Conservation (phyloP, 2,329 filamentous ascomycete genomes). For the Claviceps lovelessii region DNA sequence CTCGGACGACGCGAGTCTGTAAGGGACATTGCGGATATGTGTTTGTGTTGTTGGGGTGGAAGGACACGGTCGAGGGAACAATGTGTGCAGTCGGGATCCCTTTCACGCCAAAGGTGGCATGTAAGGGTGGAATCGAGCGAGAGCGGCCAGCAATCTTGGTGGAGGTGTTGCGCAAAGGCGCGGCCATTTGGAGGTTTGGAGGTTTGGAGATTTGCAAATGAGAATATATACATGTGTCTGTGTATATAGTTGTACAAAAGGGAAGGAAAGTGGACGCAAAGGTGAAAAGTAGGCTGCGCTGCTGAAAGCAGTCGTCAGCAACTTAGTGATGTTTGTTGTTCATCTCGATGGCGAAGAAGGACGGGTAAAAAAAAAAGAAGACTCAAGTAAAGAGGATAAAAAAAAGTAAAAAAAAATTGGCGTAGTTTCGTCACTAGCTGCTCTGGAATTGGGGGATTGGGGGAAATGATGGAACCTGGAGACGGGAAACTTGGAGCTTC, state of each 20-base stretch:
- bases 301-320: neutral
- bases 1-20: slow-evolving; percentile 2
- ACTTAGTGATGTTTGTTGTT: neutral
- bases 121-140: neutral
- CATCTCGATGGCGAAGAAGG: neutral
- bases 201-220: neutral
- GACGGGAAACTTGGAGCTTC: neutral
- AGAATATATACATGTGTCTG: no score
- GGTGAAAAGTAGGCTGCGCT: neutral
- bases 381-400: neutral
- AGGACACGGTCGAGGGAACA: neutral
- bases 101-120: neutral
- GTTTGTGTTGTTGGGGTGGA: neutral
- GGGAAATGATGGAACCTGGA: neutral
- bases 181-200: slow-evolving; percentile 23
- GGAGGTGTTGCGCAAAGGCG: slow-evolving; percentile 11
- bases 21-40: neutral
- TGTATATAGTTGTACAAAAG: neutral
- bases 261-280: neutral
- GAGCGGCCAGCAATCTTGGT: slow-evolving; percentile 10
- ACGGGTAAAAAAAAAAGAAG: neutral
- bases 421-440: neutral
- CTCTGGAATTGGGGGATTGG: neutral
- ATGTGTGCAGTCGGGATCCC: neutral
- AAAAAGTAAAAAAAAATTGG: neutral